These are phyloP conservation scores for Alternaria consortialis DNA, from an alignment of 2,329 filamentous ascomycete species.

Conservation along the genomic window DNA sequence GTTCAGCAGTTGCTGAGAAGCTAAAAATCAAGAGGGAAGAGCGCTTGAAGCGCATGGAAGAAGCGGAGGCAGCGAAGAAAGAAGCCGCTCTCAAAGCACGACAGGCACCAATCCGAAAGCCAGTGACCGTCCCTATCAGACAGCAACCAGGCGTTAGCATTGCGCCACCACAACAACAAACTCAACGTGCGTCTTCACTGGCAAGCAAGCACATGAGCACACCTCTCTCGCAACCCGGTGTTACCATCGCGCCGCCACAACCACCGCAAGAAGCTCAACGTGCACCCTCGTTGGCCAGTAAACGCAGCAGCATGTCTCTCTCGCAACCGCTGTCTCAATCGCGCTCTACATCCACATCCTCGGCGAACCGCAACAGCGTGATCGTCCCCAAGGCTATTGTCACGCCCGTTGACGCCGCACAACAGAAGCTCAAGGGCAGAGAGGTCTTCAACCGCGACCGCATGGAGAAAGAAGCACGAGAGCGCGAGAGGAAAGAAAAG, in stretches of 20 bases:
- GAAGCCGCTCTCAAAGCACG: constrained; percentile 47
- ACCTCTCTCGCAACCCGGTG: constrained; percentile 20
- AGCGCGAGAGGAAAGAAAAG: constrained; percentile 55
- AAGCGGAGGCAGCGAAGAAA: constrained; percentile 49
- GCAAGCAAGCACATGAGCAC: constrained; percentile 35
- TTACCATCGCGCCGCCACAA: constrained; percentile 24
- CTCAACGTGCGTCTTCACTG: constrained; percentile 25
- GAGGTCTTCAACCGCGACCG: constrained; percentile 58
- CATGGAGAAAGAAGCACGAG: constrained; percentile 52
- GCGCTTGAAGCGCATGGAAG: constrained; percentile 45
- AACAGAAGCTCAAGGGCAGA: constrained; percentile 52
- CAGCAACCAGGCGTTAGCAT: constrained; percentile 42
- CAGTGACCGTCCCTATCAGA: constrained; percentile 57
- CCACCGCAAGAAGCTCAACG: constrained; percentile 20
- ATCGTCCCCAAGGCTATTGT: constrained; percentile 35
- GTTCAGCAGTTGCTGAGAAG: constrained; percentile 59
- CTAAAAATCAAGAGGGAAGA: constrained; percentile 46
- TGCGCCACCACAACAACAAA: constrained; percentile 18
- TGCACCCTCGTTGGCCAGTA: constrained; percentile 28
- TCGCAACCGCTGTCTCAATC: constrained; percentile 27
- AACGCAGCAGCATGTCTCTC: constrained; percentile 34
- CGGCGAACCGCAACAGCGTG: constrained; percentile 38
- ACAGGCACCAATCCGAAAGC: constrained; percentile 54
- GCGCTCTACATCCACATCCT: constrained; percentile 33
- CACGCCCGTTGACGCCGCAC: constrained; percentile 42